These are phyloP conservation scores for Tilletia indica DNA, from an alignment of 1,284 basidiomycete species.

Conservation along the genomic window DNA sequence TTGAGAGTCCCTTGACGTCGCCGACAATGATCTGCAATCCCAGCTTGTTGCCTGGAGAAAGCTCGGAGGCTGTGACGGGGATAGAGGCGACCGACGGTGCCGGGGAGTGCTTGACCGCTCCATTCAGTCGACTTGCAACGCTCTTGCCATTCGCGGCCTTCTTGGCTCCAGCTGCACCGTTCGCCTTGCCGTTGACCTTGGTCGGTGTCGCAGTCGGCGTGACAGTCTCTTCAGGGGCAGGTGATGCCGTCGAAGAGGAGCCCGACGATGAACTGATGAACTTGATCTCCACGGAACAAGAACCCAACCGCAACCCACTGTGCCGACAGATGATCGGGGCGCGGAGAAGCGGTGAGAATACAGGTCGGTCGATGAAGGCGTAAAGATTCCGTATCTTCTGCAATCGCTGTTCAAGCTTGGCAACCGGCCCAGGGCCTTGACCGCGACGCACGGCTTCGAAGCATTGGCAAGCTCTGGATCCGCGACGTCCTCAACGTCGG, in stretches of 20 bases:
- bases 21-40: constrained; percentile 44
- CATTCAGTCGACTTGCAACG: neutral
- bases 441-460: constrained; percentile 70
- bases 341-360: constrained; percentile 68
- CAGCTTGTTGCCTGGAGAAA: constrained; percentile 22
- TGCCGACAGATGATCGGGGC: constrained; percentile 36
- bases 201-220: neutral
- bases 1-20: constrained; percentile 36
- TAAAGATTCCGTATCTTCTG: constrained; percentile 91
- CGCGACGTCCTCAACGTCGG: constrained; percentile 74
- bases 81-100: neutral
- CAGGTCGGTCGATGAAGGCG: constrained; percentile 86
- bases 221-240: constrained; percentile 18
- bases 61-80: neutral
- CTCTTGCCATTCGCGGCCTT: neutral
- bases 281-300: constrained; percentile 40
- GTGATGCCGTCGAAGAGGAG: neutral
- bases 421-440: constrained; percentile 71
- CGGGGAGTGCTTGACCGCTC: neutral
- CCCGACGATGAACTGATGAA: constrained; percentile 35
- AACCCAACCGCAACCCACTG: constrained; percentile 29
- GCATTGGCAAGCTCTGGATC: constrained; percentile 39
- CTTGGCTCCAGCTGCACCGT: neutral
- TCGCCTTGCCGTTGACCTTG: neutral
- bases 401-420: constrained; percentile 78